These are phyloP conservation scores for Penicillium macrosclerotiorum DNA, from an alignment of 495 filamentous ascomycete species.

Conservation along the genomic window DNA sequence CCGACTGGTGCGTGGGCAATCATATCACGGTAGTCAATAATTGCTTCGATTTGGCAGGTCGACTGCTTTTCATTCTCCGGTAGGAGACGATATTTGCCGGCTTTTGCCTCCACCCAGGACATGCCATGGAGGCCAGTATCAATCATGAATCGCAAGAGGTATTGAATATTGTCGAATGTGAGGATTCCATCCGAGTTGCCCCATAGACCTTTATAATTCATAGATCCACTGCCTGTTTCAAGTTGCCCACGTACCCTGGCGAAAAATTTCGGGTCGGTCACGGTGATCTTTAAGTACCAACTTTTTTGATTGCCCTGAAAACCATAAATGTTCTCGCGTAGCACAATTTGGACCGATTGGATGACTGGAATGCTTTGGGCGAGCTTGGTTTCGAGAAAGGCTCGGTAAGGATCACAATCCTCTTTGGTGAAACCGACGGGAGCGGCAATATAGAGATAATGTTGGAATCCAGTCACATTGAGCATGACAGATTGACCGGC, in stretches of 20 bases:
- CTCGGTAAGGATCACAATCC: constrained; percentile 72
- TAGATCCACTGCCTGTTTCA: constrained; percentile 58
- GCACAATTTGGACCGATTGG: constrained; percentile 70
- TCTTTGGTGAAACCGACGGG: constrained; percentile 73
- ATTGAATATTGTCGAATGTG: constrained; percentile 95
- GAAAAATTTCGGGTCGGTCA: constrained; percentile 82
- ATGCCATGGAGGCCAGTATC: constrained; percentile 90
- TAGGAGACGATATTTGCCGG: constrained; percentile 68
- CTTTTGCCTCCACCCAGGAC: constrained; percentile 92
- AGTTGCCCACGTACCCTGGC: constrained; percentile 67
- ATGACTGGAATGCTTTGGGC: constrained; percentile 62
- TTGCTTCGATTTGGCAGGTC: constrained; percentile 93
- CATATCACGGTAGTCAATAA: constrained; percentile 74
- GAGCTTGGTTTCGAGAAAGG: constrained; percentile 73
- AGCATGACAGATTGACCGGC: constrained; percentile 89
- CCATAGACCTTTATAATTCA: constrained; percentile 93
- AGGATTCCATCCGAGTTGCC: constrained; percentile 65
- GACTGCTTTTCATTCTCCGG: constrained; percentile 62
- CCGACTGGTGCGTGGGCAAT: constrained; percentile 87
- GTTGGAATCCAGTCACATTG: constrained; percentile 92
- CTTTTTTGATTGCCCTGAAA: constrained; percentile 91
- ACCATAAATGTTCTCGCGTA: constrained; percentile 85
- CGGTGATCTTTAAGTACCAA: constrained; percentile 89
- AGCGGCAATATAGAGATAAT: constrained; percentile 93
- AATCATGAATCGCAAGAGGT: constrained; percentile 95